Percentiles rank a stretch among this genome's conserved stretches.
Conservation (phyloP, 352 stramenopile species). For the Pythium myriotylum region DNA sequence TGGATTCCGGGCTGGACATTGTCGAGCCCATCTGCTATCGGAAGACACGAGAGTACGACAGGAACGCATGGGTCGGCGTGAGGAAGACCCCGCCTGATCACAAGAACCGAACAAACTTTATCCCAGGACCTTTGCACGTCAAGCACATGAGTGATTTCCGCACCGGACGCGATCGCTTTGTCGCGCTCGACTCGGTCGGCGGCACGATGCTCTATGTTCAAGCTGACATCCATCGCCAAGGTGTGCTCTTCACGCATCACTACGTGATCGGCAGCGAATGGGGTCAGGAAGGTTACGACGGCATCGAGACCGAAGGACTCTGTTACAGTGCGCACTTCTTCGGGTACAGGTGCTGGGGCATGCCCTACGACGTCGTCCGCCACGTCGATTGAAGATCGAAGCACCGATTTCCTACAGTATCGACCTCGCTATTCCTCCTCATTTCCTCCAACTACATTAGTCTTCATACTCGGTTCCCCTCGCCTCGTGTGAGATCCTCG, state of each 20-base stretch:
- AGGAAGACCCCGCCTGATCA: constrained; percentile 9
- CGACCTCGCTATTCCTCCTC: too few relatives aligned
- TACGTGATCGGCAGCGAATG: constrained; percentile 46
- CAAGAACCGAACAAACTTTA: constrained; percentile 6
- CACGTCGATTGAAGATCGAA: background rate
- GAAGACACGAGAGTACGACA: constrained; percentile 19
- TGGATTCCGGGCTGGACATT: constrained; percentile 23
- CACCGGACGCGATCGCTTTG: constrained; percentile 7
- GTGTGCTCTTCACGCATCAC: constrained; percentile 45
- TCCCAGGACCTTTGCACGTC: background rate
- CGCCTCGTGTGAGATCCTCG: too few relatives aligned
- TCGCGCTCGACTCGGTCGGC: constrained; percentile 49
- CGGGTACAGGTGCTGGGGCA: constrained; percentile 51
- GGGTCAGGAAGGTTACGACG: constrained; percentile 45
- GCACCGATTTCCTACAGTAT: too few relatives aligned
- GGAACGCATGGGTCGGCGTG: constrained; percentile 26
- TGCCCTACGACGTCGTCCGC: constrained; percentile 33
- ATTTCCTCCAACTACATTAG: too few relatives aligned
- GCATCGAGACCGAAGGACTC: constrained; percentile 54
- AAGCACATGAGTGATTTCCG: constrained; percentile 15
- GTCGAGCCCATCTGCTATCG: constrained; percentile 25
- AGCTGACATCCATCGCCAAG: constrained; percentile 49
- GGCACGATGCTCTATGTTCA: constrained; percentile 52
- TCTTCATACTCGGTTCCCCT: too few relatives aligned
- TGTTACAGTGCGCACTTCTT: constrained; percentile 54